A percentile compares a stretch with the other conserved stretches of the same genome.
Conservation (phyloP, 371 early-diverging fungal genomes). For the Mortierella polycephala region DNA sequence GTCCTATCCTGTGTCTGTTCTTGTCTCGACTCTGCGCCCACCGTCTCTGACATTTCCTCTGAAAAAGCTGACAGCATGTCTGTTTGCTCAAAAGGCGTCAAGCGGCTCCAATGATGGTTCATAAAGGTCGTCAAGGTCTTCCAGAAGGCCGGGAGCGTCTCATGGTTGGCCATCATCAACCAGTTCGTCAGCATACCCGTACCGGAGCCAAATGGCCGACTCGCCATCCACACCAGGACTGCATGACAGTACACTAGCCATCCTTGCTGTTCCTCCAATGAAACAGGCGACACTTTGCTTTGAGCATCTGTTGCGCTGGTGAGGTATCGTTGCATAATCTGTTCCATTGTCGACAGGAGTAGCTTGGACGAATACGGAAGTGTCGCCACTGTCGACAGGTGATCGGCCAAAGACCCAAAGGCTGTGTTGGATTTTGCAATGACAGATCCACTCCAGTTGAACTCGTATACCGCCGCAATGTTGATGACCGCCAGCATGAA, state of each 20-base stretch:
- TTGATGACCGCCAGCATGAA: conserved; percentile 62
- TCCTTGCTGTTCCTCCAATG: conserved; percentile 49
- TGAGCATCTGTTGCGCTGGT: conserved; percentile 20
- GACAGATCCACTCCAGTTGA: conserved; percentile 63
- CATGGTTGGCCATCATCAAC: conserved; percentile 32
- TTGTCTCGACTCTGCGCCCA: conserved; percentile 3
- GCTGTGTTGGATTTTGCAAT: conserved; percentile 56
- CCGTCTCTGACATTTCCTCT: conserved; percentile 27
- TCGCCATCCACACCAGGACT: conserved; percentile 54
- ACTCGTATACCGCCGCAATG: conserved; percentile 64
- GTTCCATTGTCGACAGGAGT: conserved; percentile 52
- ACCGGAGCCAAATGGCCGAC: conserved; percentile 46
- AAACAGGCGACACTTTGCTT: conserved; percentile 7
- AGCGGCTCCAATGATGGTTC: conserved; percentile 43
- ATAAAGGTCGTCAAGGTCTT: conserved; percentile 40
- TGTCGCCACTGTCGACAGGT: conserved; percentile 27
- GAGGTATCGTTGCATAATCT: conserved; percentile 53
- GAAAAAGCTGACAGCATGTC: conserved; percentile 50
- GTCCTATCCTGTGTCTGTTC: conserved; percentile 4
- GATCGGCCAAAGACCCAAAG: conserved; percentile 26
- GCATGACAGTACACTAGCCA: conserved; percentile 56
- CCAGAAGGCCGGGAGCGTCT: conserved; percentile 48
- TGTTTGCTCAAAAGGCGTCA: conserved; percentile 53
- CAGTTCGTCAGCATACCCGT: conserved; percentile 34
- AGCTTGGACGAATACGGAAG: conserved; percentile 50